Base-by-base conservation (phyloP, 345 rosid genomes). In the Luvunga scandens region DNA sequence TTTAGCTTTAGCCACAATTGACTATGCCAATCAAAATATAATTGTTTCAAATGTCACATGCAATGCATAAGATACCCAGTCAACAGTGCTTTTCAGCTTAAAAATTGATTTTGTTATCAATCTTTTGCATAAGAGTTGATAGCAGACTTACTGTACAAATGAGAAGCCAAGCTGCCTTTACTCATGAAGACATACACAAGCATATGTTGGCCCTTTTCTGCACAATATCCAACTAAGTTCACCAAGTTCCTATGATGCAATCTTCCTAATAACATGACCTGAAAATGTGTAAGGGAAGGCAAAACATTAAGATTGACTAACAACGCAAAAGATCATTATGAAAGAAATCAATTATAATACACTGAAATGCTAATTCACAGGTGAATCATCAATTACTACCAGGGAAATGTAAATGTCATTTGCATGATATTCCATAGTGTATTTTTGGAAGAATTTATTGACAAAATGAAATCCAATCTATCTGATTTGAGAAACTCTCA, bases 111-210 rank as follows among this genome's bases (percentile, higher is more conserved):
- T 78, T 86, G 55, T 39, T 48, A 76, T 66, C 62, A 60, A 75
- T 59, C 50, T 30, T 80, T 62, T 21, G 75, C 25, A 0, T 4
- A 62, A 68, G 73, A 73, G 78, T 73, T 53, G 77, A 75, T 3
- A n/a, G 75, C 27, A 25, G 63, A 68, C 98, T 91, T 89, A 97
- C 99, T 76, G 81, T 97, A 97, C 76, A 97, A 81, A 80, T 97
- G 98, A 85, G 98, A 91, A 83, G 97, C 94, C 78, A 97, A 86
- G 90, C 98, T 91, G 82, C 98, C 98, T 89, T 94, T 93, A 80
- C 91, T 94, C 99, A 97, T 97, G 83, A 87, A 94, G 69, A 94
- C 99, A 86, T 96, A 94, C 70, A 96, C 77, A 79, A 97, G 99
- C 89, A 97, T 97, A 77, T 94, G 93, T 78, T 89, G 93, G 42